Base-by-base conservation (phyloP, 441 rosid genomes). In the Theobroma grandiflorum region DNA sequence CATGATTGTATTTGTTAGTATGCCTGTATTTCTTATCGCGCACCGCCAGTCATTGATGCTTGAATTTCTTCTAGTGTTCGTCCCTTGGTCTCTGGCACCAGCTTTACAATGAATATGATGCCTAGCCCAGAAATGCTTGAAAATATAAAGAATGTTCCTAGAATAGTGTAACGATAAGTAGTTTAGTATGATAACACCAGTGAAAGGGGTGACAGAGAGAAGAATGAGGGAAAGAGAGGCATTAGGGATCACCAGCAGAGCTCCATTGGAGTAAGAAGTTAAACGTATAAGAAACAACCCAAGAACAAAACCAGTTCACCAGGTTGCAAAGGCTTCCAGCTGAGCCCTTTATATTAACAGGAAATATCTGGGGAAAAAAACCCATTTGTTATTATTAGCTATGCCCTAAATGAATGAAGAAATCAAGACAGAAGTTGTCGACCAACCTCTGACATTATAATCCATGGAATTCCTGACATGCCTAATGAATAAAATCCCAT, bases 1-100 rank as follows among this genome's bases (percentile, higher is more conserved):
- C 10, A 45, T 45, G 49, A 45, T 45, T 45, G 10, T 45, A 45
- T 45, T 45, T 1, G 12, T 45, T 12, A 45, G 49, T 45, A 8
- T 45, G 9, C 49, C 49, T 45, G 49, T 9, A 45, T 12, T 52
- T 52, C 6, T 52, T 15, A 16, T 52, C 4, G 57, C 3, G 15
- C n/a, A 15, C 20, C 6, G 57, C n/a, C 75, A 65, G 71, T 67
- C 49, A 86, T 78, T 33, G 88, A 79, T 50, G 88, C 84, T 66
- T 93, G 94, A 55, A 95, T 89, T 52, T 95, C 95, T 83, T 93
- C 95, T 1, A 93, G 85, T 20, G 98, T 78, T 61, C 91, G 84
- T 3, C 95, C 98, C 78, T 90, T 91, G 0, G 94, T 93, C 81
- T 91, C 97, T 0, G 93, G 97, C n/a, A 95, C 93, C 80, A 89